A percentile compares a stretch with the other conserved stretches of the same genome.
Evolutionary conservation across 2,329 filamentous ascomycete genomes (phyloP).

Genomic region (Stemphylium vesicarium): DNA sequence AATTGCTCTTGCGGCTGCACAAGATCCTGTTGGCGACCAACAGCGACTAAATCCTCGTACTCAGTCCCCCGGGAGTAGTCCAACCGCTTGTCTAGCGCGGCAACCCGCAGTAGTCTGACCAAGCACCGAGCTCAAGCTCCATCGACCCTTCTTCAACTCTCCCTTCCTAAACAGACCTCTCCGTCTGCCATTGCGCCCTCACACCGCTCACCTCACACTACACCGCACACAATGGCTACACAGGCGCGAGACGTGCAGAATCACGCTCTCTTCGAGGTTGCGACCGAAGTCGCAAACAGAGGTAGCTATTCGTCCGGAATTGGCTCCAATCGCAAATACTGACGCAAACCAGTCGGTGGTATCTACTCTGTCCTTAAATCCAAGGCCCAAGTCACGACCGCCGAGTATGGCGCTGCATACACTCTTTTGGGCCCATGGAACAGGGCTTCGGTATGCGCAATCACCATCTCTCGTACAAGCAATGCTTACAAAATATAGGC

Average conservation of each 20-base stretch:
- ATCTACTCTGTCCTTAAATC: constrained; percentile 99
- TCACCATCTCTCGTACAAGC: constrained; percentile 1
- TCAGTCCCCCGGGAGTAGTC: constrained; percentile 24
- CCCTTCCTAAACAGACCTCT: constrained; percentile 15
- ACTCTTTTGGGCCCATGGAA: constrained; percentile 95
- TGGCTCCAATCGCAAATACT: constrained; percentile 12
- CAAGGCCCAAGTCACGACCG: constrained; percentile 95
- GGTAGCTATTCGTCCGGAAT: constrained; percentile 60
- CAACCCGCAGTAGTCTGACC: constrained; percentile 34
- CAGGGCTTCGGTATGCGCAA: constrained; percentile 74
- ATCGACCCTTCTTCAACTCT: constrained; percentile 23
- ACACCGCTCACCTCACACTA: constrained; percentile 3
- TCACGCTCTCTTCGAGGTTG: constrained; percentile 94
- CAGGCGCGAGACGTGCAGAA: constrained; percentile 78
- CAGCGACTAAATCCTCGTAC: constrained; percentile 24
- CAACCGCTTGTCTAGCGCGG: constrained; percentile 38
- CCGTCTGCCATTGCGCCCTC: constrained; percentile 17
- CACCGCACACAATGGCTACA: constrained; percentile 36
- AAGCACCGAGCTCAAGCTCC: constrained; percentile 31
- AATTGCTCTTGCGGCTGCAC: constrained; percentile 18
- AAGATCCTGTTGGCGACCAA: constrained; percentile 25
- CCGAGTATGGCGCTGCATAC: constrained; percentile 97
- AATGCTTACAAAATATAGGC: constrained; percentile 63
- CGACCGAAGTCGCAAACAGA: constrained; percentile 96
- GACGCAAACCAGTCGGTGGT: constrained; percentile 75